phyloP scores from a whole-genome alignment of 129 eudicot species.

The Helichrysum umbraculigerum region DNA sequence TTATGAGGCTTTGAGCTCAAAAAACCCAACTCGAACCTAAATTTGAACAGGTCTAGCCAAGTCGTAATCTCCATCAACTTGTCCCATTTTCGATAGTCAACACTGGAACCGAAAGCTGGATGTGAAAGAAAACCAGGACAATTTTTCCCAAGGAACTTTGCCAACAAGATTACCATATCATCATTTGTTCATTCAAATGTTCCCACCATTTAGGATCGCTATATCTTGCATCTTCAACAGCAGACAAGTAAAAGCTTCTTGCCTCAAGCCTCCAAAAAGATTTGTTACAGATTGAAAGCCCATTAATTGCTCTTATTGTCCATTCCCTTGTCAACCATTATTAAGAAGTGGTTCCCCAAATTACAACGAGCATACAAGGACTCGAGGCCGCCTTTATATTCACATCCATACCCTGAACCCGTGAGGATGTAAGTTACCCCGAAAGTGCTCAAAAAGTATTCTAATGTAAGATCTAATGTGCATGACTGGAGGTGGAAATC shows the following conservation, averaged over 20 bases:
- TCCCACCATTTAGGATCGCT: too few relatives aligned
- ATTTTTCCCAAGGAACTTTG: too few relatives aligned
- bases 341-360: conserved; percentile 34
- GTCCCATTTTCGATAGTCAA: too few relatives aligned
- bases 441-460: background rate
- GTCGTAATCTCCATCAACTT: too few relatives aligned
- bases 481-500: background rate
- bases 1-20: too few relatives aligned
- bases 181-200: too few relatives aligned
- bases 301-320: conserved; percentile 29
- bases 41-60: too few relatives aligned
- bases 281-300: conserved; percentile 28
- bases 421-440: conserved; percentile 48
- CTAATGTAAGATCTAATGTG: background rate
- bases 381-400: conserved; percentile 54
- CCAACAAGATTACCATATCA: too few relatives aligned
- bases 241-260: conserved; percentile 26
- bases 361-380: conserved; percentile 62
- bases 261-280: conserved; percentile 27
- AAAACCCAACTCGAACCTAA: too few relatives aligned
- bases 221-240: conserved; percentile 27
- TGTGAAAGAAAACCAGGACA: too few relatives aligned
- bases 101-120: too few relatives aligned
- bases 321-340: conserved; percentile 31
- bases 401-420: conserved; percentile 52